Evolutionary conservation across 75 land plant genomes (phyloP).

Genomic region (Pinus albicaulis): DNA sequence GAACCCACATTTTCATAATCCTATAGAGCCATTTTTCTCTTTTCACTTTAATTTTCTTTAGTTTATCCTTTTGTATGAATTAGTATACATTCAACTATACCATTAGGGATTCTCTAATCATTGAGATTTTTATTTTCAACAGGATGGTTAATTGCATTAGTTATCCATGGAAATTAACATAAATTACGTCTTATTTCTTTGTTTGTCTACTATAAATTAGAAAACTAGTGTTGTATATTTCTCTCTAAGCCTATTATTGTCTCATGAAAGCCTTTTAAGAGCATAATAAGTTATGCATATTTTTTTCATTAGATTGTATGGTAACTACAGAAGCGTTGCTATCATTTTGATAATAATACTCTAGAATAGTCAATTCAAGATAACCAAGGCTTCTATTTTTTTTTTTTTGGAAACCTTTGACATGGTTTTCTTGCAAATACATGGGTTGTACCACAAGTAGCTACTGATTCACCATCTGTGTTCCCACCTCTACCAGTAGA

Average conservation of each 20-base stretch:
- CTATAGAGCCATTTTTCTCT: no score
- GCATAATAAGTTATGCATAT: conserved; percentile 72
- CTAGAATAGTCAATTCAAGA: not conserved
- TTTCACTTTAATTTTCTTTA: no score
- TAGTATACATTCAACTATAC: no score
- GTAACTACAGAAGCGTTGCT: not conserved
- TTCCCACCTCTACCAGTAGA: conserved; percentile 84
- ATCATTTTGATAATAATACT: not conserved
- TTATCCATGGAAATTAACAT: not conserved
- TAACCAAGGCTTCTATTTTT: conserved; percentile 1
- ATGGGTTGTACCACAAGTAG: conserved; percentile 87
- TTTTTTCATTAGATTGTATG: not conserved
- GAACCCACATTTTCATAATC: no score
- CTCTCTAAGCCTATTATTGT: conserved; percentile 81
- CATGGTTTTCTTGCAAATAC: conserved; percentile 94
- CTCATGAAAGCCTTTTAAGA: conserved; percentile 91
- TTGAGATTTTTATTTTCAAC: not conserved
- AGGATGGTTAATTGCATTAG: not conserved
- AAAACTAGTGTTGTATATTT: not conserved
- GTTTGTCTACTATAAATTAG: not conserved
- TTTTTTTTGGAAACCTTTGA: conserved; percentile 92
- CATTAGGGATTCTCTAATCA: not conserved
- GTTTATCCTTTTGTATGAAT: no score
- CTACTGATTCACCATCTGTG: conserved; percentile 65
- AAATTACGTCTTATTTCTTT: not conserved